Evolutionary conservation across 2,329 filamentous ascomycete species (phyloP).

Genomic region (Colletotrichum sublineola): DNA sequence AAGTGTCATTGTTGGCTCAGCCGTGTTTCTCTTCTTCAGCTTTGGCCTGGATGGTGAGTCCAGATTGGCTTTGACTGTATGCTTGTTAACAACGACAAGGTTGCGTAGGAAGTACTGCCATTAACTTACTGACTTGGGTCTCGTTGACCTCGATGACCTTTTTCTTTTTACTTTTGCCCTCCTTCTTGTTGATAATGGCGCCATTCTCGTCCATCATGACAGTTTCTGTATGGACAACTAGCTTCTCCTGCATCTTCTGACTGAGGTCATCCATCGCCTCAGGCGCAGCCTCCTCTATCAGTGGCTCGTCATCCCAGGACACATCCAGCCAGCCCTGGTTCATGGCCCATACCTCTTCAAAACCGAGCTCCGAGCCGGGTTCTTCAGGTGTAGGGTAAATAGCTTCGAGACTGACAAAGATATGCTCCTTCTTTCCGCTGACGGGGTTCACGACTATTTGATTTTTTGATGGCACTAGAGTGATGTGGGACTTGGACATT

Average conservation of each 20-base stretch:
- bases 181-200: constrained; percentile 59
- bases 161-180: constrained; percentile 74
- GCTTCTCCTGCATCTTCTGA: constrained; percentile 52
- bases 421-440: constrained; percentile 85
- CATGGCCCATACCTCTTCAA: constrained; percentile 90
- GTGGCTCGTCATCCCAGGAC: constrained; percentile 60
- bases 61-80: constrained; percentile 88
- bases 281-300: constrained; percentile 30
- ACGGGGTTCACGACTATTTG: constrained; percentile 86
- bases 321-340: constrained; percentile 77
- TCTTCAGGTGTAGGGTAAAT: constrained; percentile 85
- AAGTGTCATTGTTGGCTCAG: constrained; percentile 97
- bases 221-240: constrained; percentile 60
- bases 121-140: constrained; percentile 87
- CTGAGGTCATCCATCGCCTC: constrained; percentile 42
- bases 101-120: not conserved
- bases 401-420: constrained; percentile 87
- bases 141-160: constrained; percentile 90
- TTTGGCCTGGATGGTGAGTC: constrained; percentile 91
- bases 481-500: constrained; percentile 72
- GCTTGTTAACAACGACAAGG: constrained; percentile 47
- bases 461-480: constrained; percentile 77
- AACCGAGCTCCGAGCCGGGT: constrained; percentile 82
- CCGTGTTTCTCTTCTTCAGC: constrained; percentile 78
- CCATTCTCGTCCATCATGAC: constrained; percentile 72